Base-by-base conservation (phyloP, 331 rosid genomes). In the Ulmus americana region DNA sequence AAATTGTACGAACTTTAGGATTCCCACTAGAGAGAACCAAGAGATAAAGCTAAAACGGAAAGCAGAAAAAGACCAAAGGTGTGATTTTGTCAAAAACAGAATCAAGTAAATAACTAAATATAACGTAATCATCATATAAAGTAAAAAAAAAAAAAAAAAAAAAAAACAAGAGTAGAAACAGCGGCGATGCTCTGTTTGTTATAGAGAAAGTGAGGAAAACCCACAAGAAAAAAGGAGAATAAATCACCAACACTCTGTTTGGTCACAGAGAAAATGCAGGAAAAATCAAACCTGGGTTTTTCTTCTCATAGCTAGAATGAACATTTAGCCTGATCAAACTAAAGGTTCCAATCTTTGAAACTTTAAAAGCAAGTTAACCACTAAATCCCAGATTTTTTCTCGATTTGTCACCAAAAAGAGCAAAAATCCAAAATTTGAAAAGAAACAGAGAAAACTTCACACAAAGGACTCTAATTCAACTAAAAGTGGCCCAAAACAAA, bases 1-100 rank as follows among this genome's bases (percentile, higher is more conserved):
- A 80, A 70, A 7, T 39, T 44, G 78, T 63, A 76, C 69, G 67
- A 65, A 61, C 72, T 38, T 75, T 65, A 52, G 69, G 20, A 72
- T 72, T 78, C 84, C 88, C 90, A 77, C 79, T 69, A 63, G 76
- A 74, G 72, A 78, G 77, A 82, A 59, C 77, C 78, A 70, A 72
- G 81, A 74, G 81, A 76, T 61, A 84, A 75, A 84, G 83, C 72
- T 67, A 70, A 79, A 77, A 78, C 35, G 54, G 57, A 65, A 84
- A 88, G 91, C 79, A 84, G 84, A 84, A 83, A 86, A 83, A 64
- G 95, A 79, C 88, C 88, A 76, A 80, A 84, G 73, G 70, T 63
- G 74, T 79, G 74, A 84, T 81, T 64, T 77, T 76, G 86, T 76
- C 88, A 69, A 76, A 77, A 77, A 76, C 69, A 76, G 79, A 76